These are phyloP conservation scores for Cucumis hystrix DNA, from an alignment of 306 rosid genomes.

Conservation along the genomic window DNA sequence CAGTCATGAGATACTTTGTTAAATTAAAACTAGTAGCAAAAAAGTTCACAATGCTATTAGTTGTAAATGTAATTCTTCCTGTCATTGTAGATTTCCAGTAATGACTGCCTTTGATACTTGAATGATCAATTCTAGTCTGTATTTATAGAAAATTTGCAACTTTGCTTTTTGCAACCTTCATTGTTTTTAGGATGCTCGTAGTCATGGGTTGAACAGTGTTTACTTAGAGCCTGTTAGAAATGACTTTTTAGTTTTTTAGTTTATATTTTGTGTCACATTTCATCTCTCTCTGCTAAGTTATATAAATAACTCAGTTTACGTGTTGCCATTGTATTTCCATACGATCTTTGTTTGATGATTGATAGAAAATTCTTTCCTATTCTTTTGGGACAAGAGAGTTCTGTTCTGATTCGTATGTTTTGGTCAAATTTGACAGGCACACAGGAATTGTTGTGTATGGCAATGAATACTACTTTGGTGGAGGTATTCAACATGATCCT, in stretches of 20 bases:
- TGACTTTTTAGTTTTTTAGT: neutral
- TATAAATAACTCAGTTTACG: neutral
- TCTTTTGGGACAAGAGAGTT: neutral
- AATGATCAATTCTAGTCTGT: neutral
- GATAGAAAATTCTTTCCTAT: neutral
- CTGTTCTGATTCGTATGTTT: neutral
- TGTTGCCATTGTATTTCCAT: neutral
- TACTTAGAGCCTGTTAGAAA: neutral
- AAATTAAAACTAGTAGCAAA: neutral
- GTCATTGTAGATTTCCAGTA: neutral
- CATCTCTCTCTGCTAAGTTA: neutral
- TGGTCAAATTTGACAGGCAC: constrained; percentile 39
- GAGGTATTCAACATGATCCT: constrained; percentile 64
- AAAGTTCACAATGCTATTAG: neutral
- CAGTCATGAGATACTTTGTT: neutral
- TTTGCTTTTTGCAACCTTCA: neutral
- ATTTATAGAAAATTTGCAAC: neutral
- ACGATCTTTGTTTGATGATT: neutral
- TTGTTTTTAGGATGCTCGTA: neutral
- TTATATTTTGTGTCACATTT: neutral
- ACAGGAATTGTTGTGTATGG: constrained; percentile 89
- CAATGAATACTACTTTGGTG: constrained; percentile 85
- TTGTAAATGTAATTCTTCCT: neutral
- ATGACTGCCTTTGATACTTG: neutral
- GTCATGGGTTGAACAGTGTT: neutral